These are phyloP conservation scores for Aspergillus homomorphus DNA, from an alignment of 495 filamentous ascomycete species.

Conservation along the genomic window DNA sequence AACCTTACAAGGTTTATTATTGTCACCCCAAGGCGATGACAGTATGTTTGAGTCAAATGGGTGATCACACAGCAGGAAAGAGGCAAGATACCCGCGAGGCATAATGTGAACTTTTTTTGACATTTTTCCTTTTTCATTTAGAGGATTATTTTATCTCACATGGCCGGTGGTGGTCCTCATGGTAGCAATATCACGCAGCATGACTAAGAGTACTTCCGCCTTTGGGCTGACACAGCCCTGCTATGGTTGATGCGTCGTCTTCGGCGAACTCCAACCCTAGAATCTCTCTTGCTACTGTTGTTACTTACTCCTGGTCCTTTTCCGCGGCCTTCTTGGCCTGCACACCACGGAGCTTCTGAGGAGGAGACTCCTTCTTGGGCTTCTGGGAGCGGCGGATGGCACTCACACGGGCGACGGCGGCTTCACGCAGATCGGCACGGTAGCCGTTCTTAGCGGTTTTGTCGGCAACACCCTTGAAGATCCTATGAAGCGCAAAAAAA, in stretches of 20 bases:
- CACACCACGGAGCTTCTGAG: constrained; percentile 70
- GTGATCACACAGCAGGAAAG: neutral
- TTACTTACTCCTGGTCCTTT: constrained; percentile 45
- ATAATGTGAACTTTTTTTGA: neutral
- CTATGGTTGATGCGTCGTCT: constrained; percentile 16
- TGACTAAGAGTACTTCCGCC: neutral
- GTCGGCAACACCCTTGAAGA: constrained; percentile 80
- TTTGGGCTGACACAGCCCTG: neutral
- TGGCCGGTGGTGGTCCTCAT: constrained; percentile 16
- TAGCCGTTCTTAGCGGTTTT: constrained; percentile 77
- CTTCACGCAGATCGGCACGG: constrained; percentile 81
- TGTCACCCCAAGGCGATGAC: neutral
- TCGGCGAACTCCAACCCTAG: constrained; percentile 18
- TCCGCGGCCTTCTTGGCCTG: constrained; percentile 77
- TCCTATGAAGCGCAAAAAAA: constrained; percentile 55
- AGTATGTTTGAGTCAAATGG: too few relatives aligned
- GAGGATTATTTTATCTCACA: neutral
- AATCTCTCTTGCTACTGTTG: constrained; percentile 3
- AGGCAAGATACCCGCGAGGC: neutral
- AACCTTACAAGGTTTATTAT: neutral
- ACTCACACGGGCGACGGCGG: constrained; percentile 83
- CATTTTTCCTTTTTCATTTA: constrained; percentile 15
- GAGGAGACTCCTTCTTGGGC: constrained; percentile 69
- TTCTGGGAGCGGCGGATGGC: constrained; percentile 78
- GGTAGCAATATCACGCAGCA: neutral